Conservation (phyloP, 2,329 filamentous ascomycete species). For the Epichloe baconii region DNA sequence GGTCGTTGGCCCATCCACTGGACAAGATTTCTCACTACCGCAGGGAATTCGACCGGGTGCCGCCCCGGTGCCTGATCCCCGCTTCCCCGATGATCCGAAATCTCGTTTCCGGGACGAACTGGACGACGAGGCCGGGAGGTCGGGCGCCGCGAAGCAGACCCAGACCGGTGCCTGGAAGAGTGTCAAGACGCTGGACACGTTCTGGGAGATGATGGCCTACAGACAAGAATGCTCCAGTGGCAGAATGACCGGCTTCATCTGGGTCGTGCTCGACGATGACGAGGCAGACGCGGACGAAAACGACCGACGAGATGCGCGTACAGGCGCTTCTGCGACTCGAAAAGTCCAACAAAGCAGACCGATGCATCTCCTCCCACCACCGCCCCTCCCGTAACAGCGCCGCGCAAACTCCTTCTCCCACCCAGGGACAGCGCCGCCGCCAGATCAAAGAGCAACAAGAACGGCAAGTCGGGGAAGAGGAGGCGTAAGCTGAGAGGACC, state of each 20-base stretch:
- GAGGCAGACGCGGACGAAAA: constrained; percentile 3
- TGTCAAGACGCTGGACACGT: constrained; percentile 72
- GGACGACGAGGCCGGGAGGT: constrained; percentile 63
- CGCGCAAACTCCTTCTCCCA: constrained; percentile 19
- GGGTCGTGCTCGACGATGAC: constrained; percentile 65
- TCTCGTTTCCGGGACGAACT: constrained; percentile 78
- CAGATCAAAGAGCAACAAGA: constrained; percentile 1
- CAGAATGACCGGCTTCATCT: constrained; percentile 83
- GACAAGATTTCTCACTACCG: constrained; percentile 49
- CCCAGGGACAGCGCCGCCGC: constrained; percentile 6
- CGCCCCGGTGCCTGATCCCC: constrained; percentile 72
- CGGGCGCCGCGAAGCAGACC: constrained; percentile 36
- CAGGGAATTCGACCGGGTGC: constrained; percentile 45
- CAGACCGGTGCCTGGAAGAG: constrained; percentile 65
- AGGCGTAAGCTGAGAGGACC: constrained; percentile 40
- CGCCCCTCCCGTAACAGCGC: constrained; percentile 21
- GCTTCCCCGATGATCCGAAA: constrained; percentile 92
- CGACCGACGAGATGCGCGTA: background rate
- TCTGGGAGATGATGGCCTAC: constrained; percentile 98
- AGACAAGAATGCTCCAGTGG: constrained; percentile 92
- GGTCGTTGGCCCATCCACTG: constrained; percentile 62
- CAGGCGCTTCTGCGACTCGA: background rate
- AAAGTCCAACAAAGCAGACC: constrained; percentile 21
- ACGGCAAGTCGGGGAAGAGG: constrained; percentile 24
- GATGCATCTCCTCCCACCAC: constrained; percentile 8